Percentiles rank a stretch among this genome's conserved stretches.
Evolutionary conservation across 495 filamentous ascomycete species (phyloP).

Genomic region (Podospora tetraspora): DNA sequence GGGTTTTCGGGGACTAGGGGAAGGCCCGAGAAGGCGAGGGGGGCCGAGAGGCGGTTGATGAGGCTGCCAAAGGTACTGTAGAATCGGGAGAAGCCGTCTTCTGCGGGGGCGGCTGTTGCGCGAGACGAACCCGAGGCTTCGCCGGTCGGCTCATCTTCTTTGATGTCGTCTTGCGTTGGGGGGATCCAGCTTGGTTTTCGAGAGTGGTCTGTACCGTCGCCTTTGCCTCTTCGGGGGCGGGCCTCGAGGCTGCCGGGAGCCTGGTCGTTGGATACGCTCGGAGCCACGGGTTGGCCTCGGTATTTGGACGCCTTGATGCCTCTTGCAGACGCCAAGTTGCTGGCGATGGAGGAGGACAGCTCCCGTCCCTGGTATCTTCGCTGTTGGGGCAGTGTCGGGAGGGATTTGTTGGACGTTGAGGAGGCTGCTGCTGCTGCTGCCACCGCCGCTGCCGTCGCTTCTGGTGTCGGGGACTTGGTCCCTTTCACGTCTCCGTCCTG

Average conservation of each 20-base stretch:
- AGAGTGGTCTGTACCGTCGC: conserved; percentile 31
- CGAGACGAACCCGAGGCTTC: conserved; percentile 20
- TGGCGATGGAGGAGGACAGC: conserved; percentile 79
- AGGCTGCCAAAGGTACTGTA: conserved; percentile 83
- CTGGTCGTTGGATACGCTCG: conserved; percentile 68
- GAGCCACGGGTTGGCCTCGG: conserved; percentile 57
- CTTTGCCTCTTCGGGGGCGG: conserved; percentile 43
- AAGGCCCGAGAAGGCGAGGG: conserved; percentile 85
- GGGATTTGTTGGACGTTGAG: conserved; percentile 30
- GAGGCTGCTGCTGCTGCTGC: conserved; percentile 27
- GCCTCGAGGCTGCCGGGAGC: conserved; percentile 67
- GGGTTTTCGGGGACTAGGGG: conserved; percentile 61
- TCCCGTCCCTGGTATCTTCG: conserved; percentile 57
- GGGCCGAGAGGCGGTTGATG: conserved; percentile 76
- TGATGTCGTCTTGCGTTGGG: conserved; percentile 23
- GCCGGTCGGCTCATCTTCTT: conserved; percentile 18
- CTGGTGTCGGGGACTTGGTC: conserved; percentile 20
- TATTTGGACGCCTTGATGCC: conserved; percentile 68
- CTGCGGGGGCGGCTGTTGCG: conserved; percentile 33
- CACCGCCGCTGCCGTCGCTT: conserved; percentile 12
- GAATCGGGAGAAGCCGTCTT: conserved; percentile 82
- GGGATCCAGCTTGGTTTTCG: conserved; percentile 44
- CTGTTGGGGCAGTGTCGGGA: conserved; percentile 43
- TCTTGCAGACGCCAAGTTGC: conserved; percentile 80
- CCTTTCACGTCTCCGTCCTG: conserved; percentile 13